Evolutionary conservation across 129 eudicot species (phyloP), one percentile per base, ranked within the genome.

Genomic region (Pittosporum tobira): DNA sequence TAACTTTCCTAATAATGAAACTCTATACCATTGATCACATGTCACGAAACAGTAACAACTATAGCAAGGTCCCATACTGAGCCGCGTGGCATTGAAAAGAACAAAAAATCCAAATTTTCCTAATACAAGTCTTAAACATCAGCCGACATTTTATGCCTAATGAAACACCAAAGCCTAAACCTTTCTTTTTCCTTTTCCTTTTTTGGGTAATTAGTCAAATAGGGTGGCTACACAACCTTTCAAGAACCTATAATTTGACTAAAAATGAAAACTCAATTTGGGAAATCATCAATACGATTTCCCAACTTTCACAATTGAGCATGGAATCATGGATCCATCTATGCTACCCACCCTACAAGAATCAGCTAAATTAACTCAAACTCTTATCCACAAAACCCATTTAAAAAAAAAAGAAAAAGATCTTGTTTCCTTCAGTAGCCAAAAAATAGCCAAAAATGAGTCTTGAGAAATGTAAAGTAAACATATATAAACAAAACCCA

Each of bases 381-480:
- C 8, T 26, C 5, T 27, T 1, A 51, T 26, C 18, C 15, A n/a
- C n/a, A n/a, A n/a, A n/a, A n/a, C n/a, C n/a, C n/a, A n/a, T n/a
- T n/a, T n/a, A n/a, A n/a, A n/a, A n/a, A n/a, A n/a, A n/a, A n/a
- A n/a, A n/a, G n/a, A n/a, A n/a, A n/a, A n/a, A n/a, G n/a, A n/a
- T n/a, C n/a, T n/a, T n/a, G n/a, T n/a, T n/a, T n/a, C n/a, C n/a
- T n/a, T n/a, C n/a, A n/a, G n/a, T n/a, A n/a, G n/a, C n/a, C n/a
- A n/a, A 25, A 27, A 26, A 52, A 61, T 54, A 11, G 40, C 65
- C 40, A 61, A 27, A 59, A 50, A 19, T 18, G 40, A 61, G 26
- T 43, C 52, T 61, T 15, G 11, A 24, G 28, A 60, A 25, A 19
- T 16, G 49, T 29, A 14, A 20, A 23, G 37, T 23, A 0, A 23